Percentiles rank a stretch among this genome's conserved stretches.
phyloP scores from a whole-genome alignment of 768 basidiomycete genomes.

The Tricholoma flavovirens region DNA sequence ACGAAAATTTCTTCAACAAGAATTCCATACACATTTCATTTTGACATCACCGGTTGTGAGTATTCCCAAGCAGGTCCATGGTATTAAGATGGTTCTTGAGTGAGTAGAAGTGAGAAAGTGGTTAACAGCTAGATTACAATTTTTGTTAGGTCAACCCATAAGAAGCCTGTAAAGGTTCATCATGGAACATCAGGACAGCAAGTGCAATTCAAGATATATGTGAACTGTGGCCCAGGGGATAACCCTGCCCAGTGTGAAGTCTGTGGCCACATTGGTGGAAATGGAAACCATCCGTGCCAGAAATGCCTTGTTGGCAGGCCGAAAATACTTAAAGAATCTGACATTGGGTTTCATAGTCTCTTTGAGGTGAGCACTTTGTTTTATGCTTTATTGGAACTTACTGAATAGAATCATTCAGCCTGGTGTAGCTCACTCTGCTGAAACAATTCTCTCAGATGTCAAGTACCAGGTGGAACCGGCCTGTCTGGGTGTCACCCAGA shows the following conservation, averaged over 20 bases:
- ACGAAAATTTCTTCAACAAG: conserved; percentile 27
- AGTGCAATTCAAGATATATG: conserved; percentile 21
- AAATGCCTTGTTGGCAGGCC: conserved; percentile 34
- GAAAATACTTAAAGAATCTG: conserved; percentile 23
- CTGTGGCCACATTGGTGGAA: conserved; percentile 33
- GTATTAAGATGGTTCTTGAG: conserved; percentile 26
- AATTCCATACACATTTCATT: conserved; percentile 32
- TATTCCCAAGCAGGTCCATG: conserved; percentile 32
- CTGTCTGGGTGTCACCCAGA: conserved; percentile 24
- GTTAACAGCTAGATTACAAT: too few relatives aligned
- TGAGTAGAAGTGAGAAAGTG: too few relatives aligned
- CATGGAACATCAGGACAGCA: conserved; percentile 20
- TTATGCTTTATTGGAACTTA: background rate
- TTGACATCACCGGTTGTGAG: conserved; percentile 32
- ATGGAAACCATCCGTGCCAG: conserved; percentile 35
- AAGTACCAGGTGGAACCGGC: conserved; percentile 26
- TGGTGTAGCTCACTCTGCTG: conserved; percentile 17
- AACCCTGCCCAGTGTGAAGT: conserved; percentile 36
- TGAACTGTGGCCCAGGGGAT: conserved; percentile 27
- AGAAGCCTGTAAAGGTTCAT: conserved; percentile 24
- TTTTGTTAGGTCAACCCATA: conserved; percentile 28
- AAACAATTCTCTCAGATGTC: conserved; percentile 16
- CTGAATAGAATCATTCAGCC: conserved; percentile 12
- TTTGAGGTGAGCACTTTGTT: conserved; percentile 21
- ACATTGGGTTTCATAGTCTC: conserved; percentile 29